Evolutionary conservation across 2,329 filamentous ascomycete genomes (phyloP).

Genomic region (Gremmenia infestans): DNA sequence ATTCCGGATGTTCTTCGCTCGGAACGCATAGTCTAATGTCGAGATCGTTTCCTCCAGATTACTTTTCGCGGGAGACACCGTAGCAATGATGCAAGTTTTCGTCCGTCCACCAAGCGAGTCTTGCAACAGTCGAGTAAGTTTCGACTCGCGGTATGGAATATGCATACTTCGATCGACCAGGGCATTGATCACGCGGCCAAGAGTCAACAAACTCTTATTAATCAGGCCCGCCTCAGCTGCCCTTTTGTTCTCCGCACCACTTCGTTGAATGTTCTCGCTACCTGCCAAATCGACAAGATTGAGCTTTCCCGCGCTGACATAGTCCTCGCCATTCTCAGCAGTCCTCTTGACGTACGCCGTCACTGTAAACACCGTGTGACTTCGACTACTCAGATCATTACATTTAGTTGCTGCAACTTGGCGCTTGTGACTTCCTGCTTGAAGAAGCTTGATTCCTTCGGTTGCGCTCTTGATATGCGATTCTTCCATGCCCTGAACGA

Average conservation of each 20-base stretch:
- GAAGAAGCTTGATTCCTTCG: slow-evolving; percentile 83
- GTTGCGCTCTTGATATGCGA: slow-evolving; percentile 81
- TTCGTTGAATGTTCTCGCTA: slow-evolving; percentile 95
- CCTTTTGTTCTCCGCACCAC: slow-evolving; percentile 95
- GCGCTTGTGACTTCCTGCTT: slow-evolving; percentile 83
- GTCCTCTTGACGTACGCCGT: slow-evolving; percentile 84
- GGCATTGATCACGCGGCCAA: slow-evolving; percentile 95
- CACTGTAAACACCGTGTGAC: slow-evolving; percentile 96
- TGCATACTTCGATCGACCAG: slow-evolving; percentile 85
- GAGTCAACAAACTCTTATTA: slow-evolving; percentile 93
- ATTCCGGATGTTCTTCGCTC: slow-evolving; percentile 97
- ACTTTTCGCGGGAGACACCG: slow-evolving; percentile 87
- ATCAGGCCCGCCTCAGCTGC: slow-evolving; percentile 93
- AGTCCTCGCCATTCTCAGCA: slow-evolving; percentile 81
- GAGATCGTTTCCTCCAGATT: slow-evolving; percentile 98
- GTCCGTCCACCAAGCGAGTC: slow-evolving; percentile 93
- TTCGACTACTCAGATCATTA: slow-evolving; percentile 94
- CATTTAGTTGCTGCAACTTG: slow-evolving; percentile 99
- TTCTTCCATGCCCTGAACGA: slow-evolving; percentile 98
- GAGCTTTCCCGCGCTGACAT: slow-evolving; percentile 84
- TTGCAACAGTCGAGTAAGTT: slow-evolving; percentile 89
- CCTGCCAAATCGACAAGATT: slow-evolving; percentile 96
- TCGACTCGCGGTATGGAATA: slow-evolving; percentile 90
- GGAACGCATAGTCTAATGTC: slow-evolving; percentile 94
- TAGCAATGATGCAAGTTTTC: slow-evolving; percentile 98